Evolutionary conservation across 2,329 filamentous ascomycete genomes (phyloP), one percentile per base, ranked within the genome.

Genomic region (Nemania diffusa): DNA sequence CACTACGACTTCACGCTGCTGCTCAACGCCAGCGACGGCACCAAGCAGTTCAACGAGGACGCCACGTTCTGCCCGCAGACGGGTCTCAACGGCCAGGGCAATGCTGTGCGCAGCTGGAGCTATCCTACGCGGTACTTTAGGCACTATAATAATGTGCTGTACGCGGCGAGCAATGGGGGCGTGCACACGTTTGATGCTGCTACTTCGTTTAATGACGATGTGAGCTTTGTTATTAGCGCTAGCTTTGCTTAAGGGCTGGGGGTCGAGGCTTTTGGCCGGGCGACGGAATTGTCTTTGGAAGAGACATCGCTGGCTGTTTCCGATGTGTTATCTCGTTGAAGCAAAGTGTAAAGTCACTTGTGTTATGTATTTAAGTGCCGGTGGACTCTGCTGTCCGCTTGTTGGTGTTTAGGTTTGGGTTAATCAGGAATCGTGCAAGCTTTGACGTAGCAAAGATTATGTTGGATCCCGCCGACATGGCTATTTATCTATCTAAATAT

Each of bases 51-150:
- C 77, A 42, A 78, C 3, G 87, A 90, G 71, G 88, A 90, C 55
- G 87, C 88, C 7, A 90, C 88, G 0, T 90, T 90, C 77, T 90
- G 88, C 73, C 80, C 86, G 0, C 81, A 85, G 74, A 65, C 81
- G 0, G 84, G 83, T 0, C 77, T 90, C 24, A 85, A 76, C 69
- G 84, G 85, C 4, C 46, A 60, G 56, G 87, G 85, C 6, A 84
- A 68, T 68, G 83, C 87, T 0, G 80, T 90, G 34, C 81, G 85
- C 4, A 80, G 87, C 1, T 90, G 88, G 88, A 83, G 80, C 50
- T 89, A 88, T 71, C 88, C 88, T 0, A 88, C 87, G 0, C 82
- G 87, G 51, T 89, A 81, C 65, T 79, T 89, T 72, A 82, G 88
- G 24, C 87, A 90, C 72, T 89, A 82, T 68, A 72, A 74, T 55